These are phyloP conservation scores for Lactifluus volemus DNA, from an alignment of 768 basidiomycete species.

Conservation along the genomic window DNA sequence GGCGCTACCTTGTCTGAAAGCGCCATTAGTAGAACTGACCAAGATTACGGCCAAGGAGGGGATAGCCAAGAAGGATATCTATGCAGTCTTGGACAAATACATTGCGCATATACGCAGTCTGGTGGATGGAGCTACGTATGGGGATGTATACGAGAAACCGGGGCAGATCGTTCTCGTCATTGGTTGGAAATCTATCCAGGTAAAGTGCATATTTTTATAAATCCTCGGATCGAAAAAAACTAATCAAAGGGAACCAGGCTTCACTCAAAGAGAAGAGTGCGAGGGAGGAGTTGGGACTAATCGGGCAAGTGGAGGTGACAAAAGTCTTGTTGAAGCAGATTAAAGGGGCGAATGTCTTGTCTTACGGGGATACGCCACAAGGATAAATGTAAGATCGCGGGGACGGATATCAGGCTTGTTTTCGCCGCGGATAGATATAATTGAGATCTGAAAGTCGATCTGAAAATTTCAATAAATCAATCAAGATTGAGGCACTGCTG, in stretches of 20 bases:
- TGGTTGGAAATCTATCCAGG: conserved; percentile 3
- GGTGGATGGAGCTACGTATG: background rate
- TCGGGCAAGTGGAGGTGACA: background rate
- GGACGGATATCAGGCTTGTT: no score
- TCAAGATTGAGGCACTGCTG: background rate
- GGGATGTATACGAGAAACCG: conserved; percentile 1
- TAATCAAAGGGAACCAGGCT: background rate
- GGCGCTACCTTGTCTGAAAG: background rate
- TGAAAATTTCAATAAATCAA: background rate
- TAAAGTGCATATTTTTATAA: background rate
- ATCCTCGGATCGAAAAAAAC: background rate
- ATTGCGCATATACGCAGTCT: background rate
- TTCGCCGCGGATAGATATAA: background rate
- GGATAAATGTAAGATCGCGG: no score
- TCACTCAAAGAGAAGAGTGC: background rate
- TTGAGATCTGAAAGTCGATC: background rate
- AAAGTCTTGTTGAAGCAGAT: background rate
- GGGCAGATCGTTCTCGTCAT: background rate
- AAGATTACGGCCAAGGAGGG: background rate
- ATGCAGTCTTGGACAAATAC: background rate
- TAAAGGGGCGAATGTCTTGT: no score
- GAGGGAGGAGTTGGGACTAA: background rate
- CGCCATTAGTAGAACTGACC: conserved; percentile 1
- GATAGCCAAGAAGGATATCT: background rate
- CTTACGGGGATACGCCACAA: background rate